Evolutionary conservation across 2,329 filamentous ascomycete species (phyloP).

Genomic region (Epicoccum sorghinum): DNA sequence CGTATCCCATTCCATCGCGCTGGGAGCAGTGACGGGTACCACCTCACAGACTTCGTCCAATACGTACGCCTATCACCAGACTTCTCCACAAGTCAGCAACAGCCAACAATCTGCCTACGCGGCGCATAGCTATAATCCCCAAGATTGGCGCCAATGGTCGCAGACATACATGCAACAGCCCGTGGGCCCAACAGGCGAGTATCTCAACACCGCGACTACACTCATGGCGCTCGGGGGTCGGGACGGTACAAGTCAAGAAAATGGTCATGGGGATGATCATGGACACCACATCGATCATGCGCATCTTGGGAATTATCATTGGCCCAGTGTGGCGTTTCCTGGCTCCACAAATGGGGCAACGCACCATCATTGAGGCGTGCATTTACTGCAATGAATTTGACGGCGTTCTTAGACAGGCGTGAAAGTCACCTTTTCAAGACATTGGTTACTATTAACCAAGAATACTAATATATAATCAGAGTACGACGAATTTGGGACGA

Average conservation of each 20-base stretch:
- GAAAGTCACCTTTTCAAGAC: background rate
- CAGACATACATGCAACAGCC: constrained; percentile 40
- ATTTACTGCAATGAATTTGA: background rate
- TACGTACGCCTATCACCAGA: constrained; percentile 33
- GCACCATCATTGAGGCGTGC: constrained; percentile 19
- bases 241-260: constrained; percentile 28
- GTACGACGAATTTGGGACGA: background rate
- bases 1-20: constrained; percentile 37
- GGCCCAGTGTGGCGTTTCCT: constrained; percentile 40
- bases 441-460: background rate
- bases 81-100: constrained; percentile 21
- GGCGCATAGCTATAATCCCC: constrained; percentile 32
- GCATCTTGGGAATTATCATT: constrained; percentile 30
- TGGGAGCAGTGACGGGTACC: constrained; percentile 34
- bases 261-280: constrained; percentile 22
- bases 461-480: constrained; percentile 7
- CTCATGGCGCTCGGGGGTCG: constrained; percentile 47
- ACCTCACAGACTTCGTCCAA: constrained; percentile 30
- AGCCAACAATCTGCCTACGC: constrained; percentile 33
- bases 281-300: constrained; percentile 29
- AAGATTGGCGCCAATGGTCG: constrained; percentile 46
- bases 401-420: background rate
- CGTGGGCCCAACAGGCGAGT: constrained; percentile 36
- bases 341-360: constrained; percentile 31
- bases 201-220: constrained; percentile 48